Base-by-base conservation (phyloP, 139 green algal genomes). In the Pleodorina starrii region DNA sequence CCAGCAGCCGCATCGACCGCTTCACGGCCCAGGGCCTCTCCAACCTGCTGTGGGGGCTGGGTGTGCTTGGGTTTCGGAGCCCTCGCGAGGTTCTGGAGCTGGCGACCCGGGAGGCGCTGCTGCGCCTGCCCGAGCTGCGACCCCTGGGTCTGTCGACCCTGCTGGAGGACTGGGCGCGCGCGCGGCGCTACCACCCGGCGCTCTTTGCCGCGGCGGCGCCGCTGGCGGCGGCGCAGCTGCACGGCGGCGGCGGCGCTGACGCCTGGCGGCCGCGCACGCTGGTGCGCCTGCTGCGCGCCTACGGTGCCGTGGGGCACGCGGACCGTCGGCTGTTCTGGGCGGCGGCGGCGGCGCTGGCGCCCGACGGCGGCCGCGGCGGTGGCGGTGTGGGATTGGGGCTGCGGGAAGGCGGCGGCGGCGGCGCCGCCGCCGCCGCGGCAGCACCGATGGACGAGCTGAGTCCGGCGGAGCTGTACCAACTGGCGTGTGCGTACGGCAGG, bases 91-190 rank as follows among this genome's bases (percentile, higher is more conserved):
- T 93, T 29, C 87, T 82, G 23, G 38, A 69, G 21, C 63, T 89
- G 44, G 59, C 92, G 51, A 48, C 92, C n/a, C 73, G 84, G 1
- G 82, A 89, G 59, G 90, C 84, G 51, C 42, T 93, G 36, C 74
- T 85, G 78, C 84, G 84, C 69, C 19, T 94, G 54, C 69, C 91
- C 29, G 91, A 92, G 44, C 7, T 87, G 43, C n/a, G 40, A 42
- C 81, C 81, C 38, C 78, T 89, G 42, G 90, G 76, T 10, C 60
- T 94, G 7, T 71, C 87, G 23, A 91, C 84, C 14, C 59, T 94
- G 43, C 63, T 89, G 72, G 59, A 23, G 25, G 91, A 84, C 21
- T 86, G 68, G 76, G 89, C 76, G 21, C 10, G 36, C 35, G 59
- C 54, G 29, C 71, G 79, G 36, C 35, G 46, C 11, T 51, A 43